Base-by-base conservation (phyloP, 139 green algal species). In the Picochlorum sp. region DNA sequence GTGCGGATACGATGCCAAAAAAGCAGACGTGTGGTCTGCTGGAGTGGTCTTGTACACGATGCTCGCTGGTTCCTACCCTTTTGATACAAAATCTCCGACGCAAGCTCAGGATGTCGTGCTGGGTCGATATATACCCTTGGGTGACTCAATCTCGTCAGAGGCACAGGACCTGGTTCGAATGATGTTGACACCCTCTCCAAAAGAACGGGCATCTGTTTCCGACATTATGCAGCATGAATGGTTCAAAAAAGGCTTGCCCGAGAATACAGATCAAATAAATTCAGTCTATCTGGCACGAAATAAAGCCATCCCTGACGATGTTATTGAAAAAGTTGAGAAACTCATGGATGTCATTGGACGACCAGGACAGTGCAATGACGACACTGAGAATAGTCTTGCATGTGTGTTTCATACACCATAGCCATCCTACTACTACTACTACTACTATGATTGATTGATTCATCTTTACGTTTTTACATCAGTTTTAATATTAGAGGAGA, bases 41-140 rank as follows among this genome's bases (percentile, higher is more conserved):
- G 85, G 86, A 14, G 73, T 94, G 47, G 82, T 92, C 49, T 81
- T 94, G 41, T 93, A 85, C 69, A 77, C 76, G 13, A 85, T 90
- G 80, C 67, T 93, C 38, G 80, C 70, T 26, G 83, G 83, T 13
- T 76, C 81, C 13, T 98, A 98, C 71, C 93, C 93, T 14, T 98
- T 98, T 61, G 67, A 75, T 45, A 24, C 28, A 11, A 47, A 65
- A 18, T 68, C 76, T 21, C 34, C 44, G 14, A 31, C 67, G 44
- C 67, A 75, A 45, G 55, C 67, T 9, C 50, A 49, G 16, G 73
- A 65, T 20, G 59, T 82, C 7, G 69, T 80, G 26, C 24, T 60
- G 26, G 61, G 68, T 57, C n/a, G 20, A 54, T 54, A 21, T 9
- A 21, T 37, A 34, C 20, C 20, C 20, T 23, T 30, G 51, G 20